Conservation (phyloP, 192 early-diverging fungal genomes). For the Backusella tarrabulga region DNA sequence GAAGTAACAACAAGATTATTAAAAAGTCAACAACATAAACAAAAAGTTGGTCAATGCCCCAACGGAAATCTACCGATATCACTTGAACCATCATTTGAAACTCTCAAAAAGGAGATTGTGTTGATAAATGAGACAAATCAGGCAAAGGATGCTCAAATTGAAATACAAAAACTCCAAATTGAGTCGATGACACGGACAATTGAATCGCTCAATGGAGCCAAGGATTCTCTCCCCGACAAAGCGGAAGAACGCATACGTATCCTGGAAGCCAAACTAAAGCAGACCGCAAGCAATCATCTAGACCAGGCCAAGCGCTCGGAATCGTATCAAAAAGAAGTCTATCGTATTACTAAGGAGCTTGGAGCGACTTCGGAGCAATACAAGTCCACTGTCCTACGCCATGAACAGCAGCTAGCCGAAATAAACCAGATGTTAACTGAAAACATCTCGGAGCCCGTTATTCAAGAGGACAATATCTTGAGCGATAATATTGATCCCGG, state of each 20-base stretch:
- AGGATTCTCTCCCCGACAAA: neutral
- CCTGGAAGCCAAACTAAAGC: neutral
- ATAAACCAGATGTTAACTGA: neutral
- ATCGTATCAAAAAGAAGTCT: conserved; percentile 4
- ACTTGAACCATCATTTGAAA: neutral
- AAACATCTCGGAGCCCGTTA: neutral
- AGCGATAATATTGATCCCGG: neutral
- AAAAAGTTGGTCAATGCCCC: neutral
- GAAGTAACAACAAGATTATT: neutral
- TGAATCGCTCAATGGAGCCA: neutral
- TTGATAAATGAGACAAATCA: conserved; percentile 2
- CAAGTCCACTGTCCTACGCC: neutral
- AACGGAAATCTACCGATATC: neutral
- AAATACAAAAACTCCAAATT: neutral
- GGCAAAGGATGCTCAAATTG: neutral
- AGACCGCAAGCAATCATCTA: neutral
- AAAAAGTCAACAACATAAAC: neutral
- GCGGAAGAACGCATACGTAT: neutral
- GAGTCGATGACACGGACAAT: neutral
- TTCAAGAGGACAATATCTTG: neutral
- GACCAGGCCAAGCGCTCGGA: neutral
- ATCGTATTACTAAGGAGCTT: conserved; percentile 12
- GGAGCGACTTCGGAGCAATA: neutral
- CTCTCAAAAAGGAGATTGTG: conserved; percentile 4
- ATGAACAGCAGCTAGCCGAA: neutral